Base-by-base conservation (phyloP, 805 yeast genomes). In the Cyberlindnera maritima region DNA sequence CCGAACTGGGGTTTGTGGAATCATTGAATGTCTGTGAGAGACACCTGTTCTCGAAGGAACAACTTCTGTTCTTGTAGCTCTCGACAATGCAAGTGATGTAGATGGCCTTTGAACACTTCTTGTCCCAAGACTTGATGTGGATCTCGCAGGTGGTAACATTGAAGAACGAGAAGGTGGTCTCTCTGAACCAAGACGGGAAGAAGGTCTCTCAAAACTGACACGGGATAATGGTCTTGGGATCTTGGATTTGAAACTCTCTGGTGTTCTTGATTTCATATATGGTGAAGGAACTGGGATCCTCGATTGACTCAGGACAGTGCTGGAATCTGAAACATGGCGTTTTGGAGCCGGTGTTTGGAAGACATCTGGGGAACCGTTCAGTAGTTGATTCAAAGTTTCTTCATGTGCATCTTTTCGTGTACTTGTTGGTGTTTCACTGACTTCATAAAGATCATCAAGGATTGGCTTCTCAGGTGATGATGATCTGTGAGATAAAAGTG, bases 201-300 rank as follows among this genome's bases (percentile, higher is more conserved):
- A 19, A 4, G 53, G 46, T 36, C 57, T 38, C n/a, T 50, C 55
- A 23, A 31, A 20, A 18, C 40, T 49, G 11, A 44, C n/a, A 19
- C 59, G 48, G 7, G 63, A 58, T 1, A 41, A 46, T 13, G 63
- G 61, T 45, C 62, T 46, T 25, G 62, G 61, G 12, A 58, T 58
- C 43, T 41, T 53, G 14, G 60, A 55, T 29, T 41, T 43, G 36
- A 50, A 49, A 18, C 13, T 40, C 12, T 38, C 39, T 26, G 53
- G 46, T 15, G 46, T 41, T 14, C 15, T 29, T 25, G 42, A 26
- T 29, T 42, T 38, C 39, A 43, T 31, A 35, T 43, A 43, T 10
- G 41, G 14, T 15, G 36, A n/a, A 20, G 13, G 49, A 2, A 44
- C 39, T 14, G 57, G 55, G 14, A 55, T 43, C 36, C 43, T 53